Evolutionary conservation across 2,329 filamentous ascomycete genomes (phyloP).

Genomic region (Sordariomycetes sp.): DNA sequence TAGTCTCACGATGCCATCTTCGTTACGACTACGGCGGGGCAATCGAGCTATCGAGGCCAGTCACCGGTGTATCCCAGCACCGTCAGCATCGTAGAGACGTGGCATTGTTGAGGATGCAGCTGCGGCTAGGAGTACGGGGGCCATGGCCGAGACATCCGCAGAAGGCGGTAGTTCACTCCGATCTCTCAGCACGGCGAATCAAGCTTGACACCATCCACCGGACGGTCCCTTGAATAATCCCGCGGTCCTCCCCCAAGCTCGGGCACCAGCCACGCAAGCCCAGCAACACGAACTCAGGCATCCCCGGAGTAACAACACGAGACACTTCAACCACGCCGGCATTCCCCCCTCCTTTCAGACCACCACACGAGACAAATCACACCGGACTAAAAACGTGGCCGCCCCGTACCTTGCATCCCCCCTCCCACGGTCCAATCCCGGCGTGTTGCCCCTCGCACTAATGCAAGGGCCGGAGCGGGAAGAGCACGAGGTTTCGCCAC

Average conservation of each 20-base stretch:
- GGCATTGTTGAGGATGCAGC: too few species aligned
- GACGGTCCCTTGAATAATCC: background rate
- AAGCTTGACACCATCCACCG: background rate
- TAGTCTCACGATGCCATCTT: too few species aligned
- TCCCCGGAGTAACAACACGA: background rate
- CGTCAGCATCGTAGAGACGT: too few species aligned
- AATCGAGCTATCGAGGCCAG: too few species aligned
- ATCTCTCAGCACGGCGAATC: background rate
- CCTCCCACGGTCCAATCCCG: background rate
- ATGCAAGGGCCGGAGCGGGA: conserved; percentile 1
- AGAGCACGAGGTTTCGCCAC: background rate
- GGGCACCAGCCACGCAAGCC: background rate
- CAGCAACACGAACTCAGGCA: background rate
- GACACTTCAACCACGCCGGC: background rate
- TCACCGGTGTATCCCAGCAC: too few species aligned
- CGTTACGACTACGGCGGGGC: too few species aligned
- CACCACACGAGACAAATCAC: background rate
- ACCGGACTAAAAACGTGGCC: background rate
- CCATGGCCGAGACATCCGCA: too few species aligned
- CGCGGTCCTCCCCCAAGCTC: background rate
- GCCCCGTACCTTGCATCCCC: conserved; percentile 2
- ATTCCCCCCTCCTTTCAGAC: background rate
- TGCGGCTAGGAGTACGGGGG: too few species aligned
- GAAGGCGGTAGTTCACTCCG: background rate
- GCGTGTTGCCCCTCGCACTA: background rate